Evolutionary conservation across 2,329 filamentous ascomycete genomes (phyloP).

Genomic region (Sclerotinia sclerotiorum): DNA sequence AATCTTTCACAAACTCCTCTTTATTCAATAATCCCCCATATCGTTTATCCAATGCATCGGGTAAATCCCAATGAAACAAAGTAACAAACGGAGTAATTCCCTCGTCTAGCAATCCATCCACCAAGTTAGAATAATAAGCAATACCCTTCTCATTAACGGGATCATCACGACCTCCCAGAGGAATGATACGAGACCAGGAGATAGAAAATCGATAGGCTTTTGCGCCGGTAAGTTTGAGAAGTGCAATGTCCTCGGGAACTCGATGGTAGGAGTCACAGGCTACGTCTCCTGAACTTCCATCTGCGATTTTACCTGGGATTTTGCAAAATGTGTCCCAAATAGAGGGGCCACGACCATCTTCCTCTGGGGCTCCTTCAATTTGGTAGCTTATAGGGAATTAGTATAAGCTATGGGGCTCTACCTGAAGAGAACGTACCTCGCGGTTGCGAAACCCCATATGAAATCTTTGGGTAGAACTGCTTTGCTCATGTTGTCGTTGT

Average conservation of each 20-base stretch:
- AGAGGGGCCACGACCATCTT: constrained; percentile 76
- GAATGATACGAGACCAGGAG: constrained; percentile 82
- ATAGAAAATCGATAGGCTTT: constrained; percentile 81
- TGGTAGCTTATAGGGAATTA: constrained; percentile 64
- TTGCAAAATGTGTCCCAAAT: constrained; percentile 92
- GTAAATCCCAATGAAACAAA: constrained; percentile 86
- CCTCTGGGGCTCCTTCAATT: constrained; percentile 73
- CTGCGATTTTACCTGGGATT: constrained; percentile 78
- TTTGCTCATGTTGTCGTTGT: constrained; percentile 46
- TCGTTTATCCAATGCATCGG: constrained; percentile 72
- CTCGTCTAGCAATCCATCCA: constrained; percentile 73
- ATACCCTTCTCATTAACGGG: constrained; percentile 77
- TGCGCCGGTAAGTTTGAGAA: constrained; percentile 72
- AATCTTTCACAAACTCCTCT: constrained; percentile 80
- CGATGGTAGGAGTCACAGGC: constrained; percentile 88
- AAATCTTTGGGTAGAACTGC: constrained; percentile 64
- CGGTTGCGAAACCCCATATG: constrained; percentile 78
- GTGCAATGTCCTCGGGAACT: constrained; percentile 71
- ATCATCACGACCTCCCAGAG: constrained; percentile 79
- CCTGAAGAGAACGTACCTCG: constrained; percentile 55
- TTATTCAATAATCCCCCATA: constrained; percentile 82
- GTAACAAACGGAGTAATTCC: constrained; percentile 81
- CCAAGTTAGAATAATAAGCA: constrained; percentile 74
- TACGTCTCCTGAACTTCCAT: constrained; percentile 69
- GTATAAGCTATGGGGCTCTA: constrained; percentile 9